A percentile compares a stretch with the other conserved stretches of the same genome.
These are phyloP conservation scores for Candida verbasci DNA, from an alignment of 805 yeast genomes.

Conservation along the genomic window DNA sequence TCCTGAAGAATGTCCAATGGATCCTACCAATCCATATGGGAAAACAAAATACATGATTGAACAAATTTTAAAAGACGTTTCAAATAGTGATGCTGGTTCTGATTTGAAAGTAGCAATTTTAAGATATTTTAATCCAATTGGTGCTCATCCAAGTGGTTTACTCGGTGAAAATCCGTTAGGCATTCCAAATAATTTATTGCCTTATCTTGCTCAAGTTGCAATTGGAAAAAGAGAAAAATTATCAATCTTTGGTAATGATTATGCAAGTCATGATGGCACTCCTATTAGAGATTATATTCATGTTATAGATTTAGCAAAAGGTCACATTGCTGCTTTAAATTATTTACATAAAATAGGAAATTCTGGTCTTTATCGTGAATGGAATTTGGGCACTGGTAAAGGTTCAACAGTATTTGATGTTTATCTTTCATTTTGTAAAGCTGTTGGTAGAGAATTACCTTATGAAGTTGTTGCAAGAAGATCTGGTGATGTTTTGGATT, in stretches of 20 bases:
- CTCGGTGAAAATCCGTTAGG: constrained; percentile 82
- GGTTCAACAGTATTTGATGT: constrained; percentile 80
- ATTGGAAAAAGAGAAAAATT: constrained; percentile 64
- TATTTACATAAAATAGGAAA: constrained; percentile 39
- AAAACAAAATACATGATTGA: constrained; percentile 66
- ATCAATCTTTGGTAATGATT: constrained; percentile 68
- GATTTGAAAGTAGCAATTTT: constrained; percentile 56
- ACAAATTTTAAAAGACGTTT: constrained; percentile 52
- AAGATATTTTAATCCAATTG: constrained; percentile 80
- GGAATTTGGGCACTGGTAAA: constrained; percentile 80
- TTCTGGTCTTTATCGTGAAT: constrained; percentile 60
- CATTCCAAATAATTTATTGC: constrained; percentile 70
- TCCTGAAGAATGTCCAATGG: constrained; percentile 72
- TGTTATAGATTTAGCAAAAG: constrained; percentile 73
- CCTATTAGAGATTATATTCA: constrained; percentile 81
- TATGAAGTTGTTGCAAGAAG: constrained; percentile 64
- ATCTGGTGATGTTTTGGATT: constrained; percentile 70
- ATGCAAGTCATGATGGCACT: constrained; percentile 69
- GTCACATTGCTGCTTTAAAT: constrained; percentile 68
- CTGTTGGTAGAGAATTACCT: constrained; percentile 61
- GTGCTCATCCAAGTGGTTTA: constrained; percentile 78
- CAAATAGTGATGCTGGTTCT: constrained; percentile 34
- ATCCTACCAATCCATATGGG: constrained; percentile 77
- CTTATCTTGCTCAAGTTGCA: constrained; percentile 75
- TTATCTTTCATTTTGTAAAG: constrained; percentile 57